phyloP scores from a whole-genome alignment of 768 basidiomycete genomes.

The Daedaleopsis sinensis region DNA sequence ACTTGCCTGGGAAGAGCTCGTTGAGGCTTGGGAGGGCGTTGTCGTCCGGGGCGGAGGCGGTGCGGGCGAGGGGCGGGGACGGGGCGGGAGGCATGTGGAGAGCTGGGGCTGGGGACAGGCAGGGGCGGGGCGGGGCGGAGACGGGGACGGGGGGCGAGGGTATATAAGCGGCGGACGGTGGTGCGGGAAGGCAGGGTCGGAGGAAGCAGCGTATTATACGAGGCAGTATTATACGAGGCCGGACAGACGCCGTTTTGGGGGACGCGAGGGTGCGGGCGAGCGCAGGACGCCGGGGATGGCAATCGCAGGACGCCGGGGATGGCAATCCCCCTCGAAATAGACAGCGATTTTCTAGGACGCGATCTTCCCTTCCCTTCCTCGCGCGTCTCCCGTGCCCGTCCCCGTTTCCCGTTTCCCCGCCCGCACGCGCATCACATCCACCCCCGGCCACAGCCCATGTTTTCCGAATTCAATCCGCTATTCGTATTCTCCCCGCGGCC shows the following conservation, averaged over 20 bases:
- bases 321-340: conserved; percentile 6
- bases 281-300: neutral
- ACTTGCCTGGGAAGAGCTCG: conserved; percentile 26
- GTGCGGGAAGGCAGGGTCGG: conserved; percentile 1
- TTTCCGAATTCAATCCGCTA: too few relatives aligned
- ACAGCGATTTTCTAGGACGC: conserved; percentile 14
- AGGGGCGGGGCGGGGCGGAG: neutral
- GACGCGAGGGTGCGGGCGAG: neutral
- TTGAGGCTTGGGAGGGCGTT: conserved; percentile 27
- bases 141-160: neutral
- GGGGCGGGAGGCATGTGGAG: neutral
- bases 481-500: too few relatives aligned
- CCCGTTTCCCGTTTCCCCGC: neutral
- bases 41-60: conserved; percentile 1
- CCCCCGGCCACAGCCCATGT: too few relatives aligned
- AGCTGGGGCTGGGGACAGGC: neutral
- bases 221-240: neutral
- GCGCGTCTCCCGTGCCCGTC: neutral
- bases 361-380: conserved; percentile 15
- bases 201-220: conserved; percentile 1
- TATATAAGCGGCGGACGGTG: conserved; percentile 7
- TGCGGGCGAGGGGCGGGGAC: neutral
- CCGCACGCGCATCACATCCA: neutral
- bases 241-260: neutral
- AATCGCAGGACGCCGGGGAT: neutral